These are phyloP conservation scores for Kodamaea plutei DNA, from an alignment of 1,139 yeast species.

Conservation along the genomic window DNA sequence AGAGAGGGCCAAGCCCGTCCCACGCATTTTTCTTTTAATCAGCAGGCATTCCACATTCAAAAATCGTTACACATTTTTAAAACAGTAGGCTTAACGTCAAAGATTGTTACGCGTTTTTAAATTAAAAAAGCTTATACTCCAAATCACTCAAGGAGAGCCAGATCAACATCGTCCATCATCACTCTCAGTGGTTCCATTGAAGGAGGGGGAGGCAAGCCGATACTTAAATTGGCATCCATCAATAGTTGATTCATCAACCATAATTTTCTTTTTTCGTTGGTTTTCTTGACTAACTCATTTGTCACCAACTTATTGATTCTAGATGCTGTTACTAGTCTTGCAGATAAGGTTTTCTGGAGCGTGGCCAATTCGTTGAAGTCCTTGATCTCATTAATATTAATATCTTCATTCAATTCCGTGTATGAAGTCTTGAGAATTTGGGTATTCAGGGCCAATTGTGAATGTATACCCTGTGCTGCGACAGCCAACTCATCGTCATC, in stretches of 20 bases:
- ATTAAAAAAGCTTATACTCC: too few species aligned
- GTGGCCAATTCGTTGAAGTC: slow-evolving; percentile 19
- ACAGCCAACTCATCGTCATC: slow-evolving; percentile 6
- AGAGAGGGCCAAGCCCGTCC: too few species aligned
- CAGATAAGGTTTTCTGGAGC: slow-evolving; percentile 17
- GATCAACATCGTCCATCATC: slow-evolving; percentile 29
- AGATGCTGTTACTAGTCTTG: slow-evolving; percentile 39
- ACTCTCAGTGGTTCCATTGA: slow-evolving; percentile 20
- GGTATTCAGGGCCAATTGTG: slow-evolving; percentile 3
- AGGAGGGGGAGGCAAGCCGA: slow-evolving; percentile 32
- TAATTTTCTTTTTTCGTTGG: slow-evolving; percentile 36
- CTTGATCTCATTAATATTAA: slow-evolving; percentile 15
- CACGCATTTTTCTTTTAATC: too few species aligned
- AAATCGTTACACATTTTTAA: too few species aligned
- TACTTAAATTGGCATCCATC: slow-evolving; percentile 45
- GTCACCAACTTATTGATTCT: slow-evolving; percentile 46
- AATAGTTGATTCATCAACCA: slow-evolving; percentile 59
- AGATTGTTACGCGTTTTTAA: too few species aligned
- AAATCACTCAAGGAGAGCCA: slow-evolving; percentile 12
- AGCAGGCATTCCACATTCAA: too few species aligned
- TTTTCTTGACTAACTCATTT: slow-evolving; percentile 33
- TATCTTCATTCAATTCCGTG: slow-evolving; percentile 3
- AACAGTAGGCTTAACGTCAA: too few species aligned
- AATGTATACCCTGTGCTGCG: slow-evolving; percentile 6
- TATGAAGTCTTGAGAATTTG: slow-evolving; percentile 4